These are phyloP conservation scores for Fusarium armeniacum DNA, from an alignment of 2,329 filamentous ascomycete species.

Conservation along the genomic window DNA sequence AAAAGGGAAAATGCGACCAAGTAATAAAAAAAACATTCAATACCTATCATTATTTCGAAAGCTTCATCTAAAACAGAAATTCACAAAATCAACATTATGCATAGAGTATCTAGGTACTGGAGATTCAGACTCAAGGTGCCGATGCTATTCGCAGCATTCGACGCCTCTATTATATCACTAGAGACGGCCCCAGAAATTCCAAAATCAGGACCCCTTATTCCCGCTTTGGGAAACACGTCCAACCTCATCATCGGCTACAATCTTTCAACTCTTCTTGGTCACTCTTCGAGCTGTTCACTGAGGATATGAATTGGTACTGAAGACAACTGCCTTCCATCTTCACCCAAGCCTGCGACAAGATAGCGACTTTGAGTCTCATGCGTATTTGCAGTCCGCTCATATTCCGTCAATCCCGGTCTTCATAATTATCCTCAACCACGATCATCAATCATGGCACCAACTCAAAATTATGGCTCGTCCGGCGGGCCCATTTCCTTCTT, in stretches of 20 bases:
- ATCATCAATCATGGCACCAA: slow-evolving; percentile 48
- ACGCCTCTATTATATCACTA: background rate
- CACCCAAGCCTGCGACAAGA: background rate
- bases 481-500: slow-evolving; percentile 50
- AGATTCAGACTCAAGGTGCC: background rate
- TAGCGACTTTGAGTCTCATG: background rate
- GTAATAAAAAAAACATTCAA: too few species aligned
- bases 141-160: background rate
- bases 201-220: slow-evolving; percentile 21
- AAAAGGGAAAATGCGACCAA: too few species aligned
- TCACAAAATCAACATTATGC: background rate
- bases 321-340: background rate
- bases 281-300: background rate
- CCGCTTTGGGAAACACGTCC: slow-evolving; percentile 18
- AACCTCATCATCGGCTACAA: slow-evolving; percentile 31
- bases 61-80: background rate
- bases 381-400: slow-evolving; percentile 15
- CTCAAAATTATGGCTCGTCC: slow-evolving; percentile 36
- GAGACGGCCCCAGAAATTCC: slow-evolving; percentile 29
- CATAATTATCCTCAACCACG: slow-evolving; percentile 6
- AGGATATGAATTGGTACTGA: background rate
- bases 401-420: slow-evolving; percentile 26
- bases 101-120: too few species aligned
- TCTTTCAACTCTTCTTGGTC: slow-evolving; percentile 21
- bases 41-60: too few species aligned